Evolutionary conservation across 805 yeast genomes (phyloP).

Genomic region (Candida nanaspora): DNA sequence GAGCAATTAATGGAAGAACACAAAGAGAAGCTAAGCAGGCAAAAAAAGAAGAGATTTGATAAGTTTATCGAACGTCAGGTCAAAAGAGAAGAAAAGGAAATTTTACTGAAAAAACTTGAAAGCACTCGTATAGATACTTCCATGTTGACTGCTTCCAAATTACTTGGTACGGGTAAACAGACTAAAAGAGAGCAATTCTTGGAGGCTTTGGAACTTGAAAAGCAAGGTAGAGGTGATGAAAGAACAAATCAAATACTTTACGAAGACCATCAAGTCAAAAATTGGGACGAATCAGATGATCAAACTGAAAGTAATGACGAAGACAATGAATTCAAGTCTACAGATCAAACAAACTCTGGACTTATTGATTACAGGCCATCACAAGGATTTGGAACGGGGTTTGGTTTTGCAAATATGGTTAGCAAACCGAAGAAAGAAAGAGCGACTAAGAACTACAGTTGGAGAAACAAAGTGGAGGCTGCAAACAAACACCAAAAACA

Average conservation of each 20-base stretch:
- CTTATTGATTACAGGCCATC: conserved; percentile 71
- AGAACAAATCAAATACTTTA: conserved; percentile 55
- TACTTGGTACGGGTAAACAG: conserved; percentile 63
- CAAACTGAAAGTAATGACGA: conserved; percentile 12
- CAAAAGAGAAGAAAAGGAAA: conserved; percentile 80
- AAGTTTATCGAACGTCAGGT: conserved; percentile 89
- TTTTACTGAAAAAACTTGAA: conserved; percentile 64
- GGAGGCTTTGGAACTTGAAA: conserved; percentile 71
- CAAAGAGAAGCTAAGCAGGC: conserved; percentile 61
- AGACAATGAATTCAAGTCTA: conserved; percentile 21
- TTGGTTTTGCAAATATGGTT: conserved; percentile 54
- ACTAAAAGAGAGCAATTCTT: conserved; percentile 62
- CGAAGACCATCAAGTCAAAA: conserved; percentile 58
- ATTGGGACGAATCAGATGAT: conserved; percentile 43
- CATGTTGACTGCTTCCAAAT: conserved; percentile 62
- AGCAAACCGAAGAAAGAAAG: conserved; percentile 42
- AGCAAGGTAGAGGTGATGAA: conserved; percentile 63
- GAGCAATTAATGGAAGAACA: conserved; percentile 51
- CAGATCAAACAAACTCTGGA: conserved; percentile 25
- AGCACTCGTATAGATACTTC: conserved; percentile 66
- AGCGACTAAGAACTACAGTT: conserved; percentile 51
- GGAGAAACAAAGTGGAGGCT: conserved; percentile 57
- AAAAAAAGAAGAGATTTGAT: conserved; percentile 74
- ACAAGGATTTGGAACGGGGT: conserved; percentile 54
- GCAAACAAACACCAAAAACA: conserved; percentile 34